phyloP scores from a whole-genome alignment of 164 flowering plant genomes.

The Taxillus chinensis region DNA sequence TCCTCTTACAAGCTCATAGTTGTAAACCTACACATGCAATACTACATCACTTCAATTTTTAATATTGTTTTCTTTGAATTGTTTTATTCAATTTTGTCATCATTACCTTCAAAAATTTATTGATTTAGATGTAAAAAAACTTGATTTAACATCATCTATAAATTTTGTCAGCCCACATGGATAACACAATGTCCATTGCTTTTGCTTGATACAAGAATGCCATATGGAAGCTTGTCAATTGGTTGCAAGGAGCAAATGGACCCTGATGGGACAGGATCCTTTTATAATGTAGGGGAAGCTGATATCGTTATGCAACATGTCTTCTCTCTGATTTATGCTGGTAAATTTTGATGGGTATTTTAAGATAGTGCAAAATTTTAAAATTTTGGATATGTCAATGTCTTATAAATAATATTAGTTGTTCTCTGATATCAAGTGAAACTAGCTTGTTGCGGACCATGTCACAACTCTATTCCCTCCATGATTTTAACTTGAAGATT shows the following conservation, averaged over 20 bases:
- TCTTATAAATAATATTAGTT: no score
- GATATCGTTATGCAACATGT: slow-evolving; percentile 84
- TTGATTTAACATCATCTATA: slow-evolving; percentile 1
- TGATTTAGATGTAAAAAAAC: not conserved
- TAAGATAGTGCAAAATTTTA: no score
- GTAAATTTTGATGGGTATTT: slow-evolving; percentile 18
- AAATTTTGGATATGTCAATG: no score
- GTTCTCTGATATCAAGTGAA: no score
- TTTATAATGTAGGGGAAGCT: slow-evolving; percentile 93
- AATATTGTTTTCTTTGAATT: no score
- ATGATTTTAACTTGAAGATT: no score
- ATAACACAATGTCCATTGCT: slow-evolving; percentile 84
- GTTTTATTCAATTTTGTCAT: no score
- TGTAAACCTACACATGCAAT: no score
- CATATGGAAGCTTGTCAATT: slow-evolving; percentile 76
- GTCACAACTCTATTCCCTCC: no score
- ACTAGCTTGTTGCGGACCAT: no score
- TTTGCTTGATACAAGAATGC: slow-evolving; percentile 87
- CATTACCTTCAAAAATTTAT: not conserved
- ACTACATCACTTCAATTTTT: no score
- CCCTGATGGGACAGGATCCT: slow-evolving; percentile 93
- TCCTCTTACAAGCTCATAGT: no score
- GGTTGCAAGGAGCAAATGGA: slow-evolving; percentile 90
- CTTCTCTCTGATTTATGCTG: slow-evolving; percentile 61
- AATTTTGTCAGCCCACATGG: slow-evolving; percentile 72